Base-by-base conservation (phyloP, 169 alveolate genomes). In the Gregarina niphandrodes region DNA sequence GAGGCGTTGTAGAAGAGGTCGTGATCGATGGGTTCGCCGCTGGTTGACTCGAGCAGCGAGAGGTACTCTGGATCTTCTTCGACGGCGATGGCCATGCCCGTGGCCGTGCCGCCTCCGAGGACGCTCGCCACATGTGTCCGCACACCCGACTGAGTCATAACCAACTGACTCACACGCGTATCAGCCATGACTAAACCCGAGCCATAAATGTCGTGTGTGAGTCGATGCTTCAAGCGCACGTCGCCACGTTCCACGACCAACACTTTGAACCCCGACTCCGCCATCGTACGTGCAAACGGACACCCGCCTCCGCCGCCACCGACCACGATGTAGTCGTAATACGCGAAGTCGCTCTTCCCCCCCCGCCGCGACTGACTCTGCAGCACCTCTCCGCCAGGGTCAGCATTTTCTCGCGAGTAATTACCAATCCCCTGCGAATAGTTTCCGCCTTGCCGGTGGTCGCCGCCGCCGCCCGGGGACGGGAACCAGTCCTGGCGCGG, bases 271-370 rank as follows among this genome's bases (percentile, higher is more conserved):
- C n/a, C n/a, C n/a, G 61, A 36, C 4, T 55, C 65, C 1, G 71
- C 64, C 3, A 61, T 35, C 6, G 71, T 61, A 15, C 58, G 53
- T 4, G 71, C 71, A 15, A 57, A 21, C n/a, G 70, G 65, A 34
- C 70, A 58, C 9, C 71, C 71, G 3, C 67, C 49, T 0, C 60
- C 71, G 0, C 71, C 71, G n/a, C 58, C 71, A 1, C 71, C 71
- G 24, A 58, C 49, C 15, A 61, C 45, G 16, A 61, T 58, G 48
- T 49, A 49, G 54, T 61, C 71, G 44, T 42, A 61, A 9, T 26
- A n/a, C n/a, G 32, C n/a, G n/a, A n/a, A n/a, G n/a, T n/a, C n/a
- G n/a, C n/a, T n/a, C n/a, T n/a, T n/a, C n/a, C n/a, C n/a, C n/a
- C n/a, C n/a, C n/a, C n/a, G n/a, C n/a, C n/a, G n/a, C n/a, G n/a